Percentiles rank a stretch among this genome's conserved stretches.
phyloP scores from a whole-genome alignment of 2,329 filamentous ascomycete genomes.

The Talaromyces pinophilus region DNA sequence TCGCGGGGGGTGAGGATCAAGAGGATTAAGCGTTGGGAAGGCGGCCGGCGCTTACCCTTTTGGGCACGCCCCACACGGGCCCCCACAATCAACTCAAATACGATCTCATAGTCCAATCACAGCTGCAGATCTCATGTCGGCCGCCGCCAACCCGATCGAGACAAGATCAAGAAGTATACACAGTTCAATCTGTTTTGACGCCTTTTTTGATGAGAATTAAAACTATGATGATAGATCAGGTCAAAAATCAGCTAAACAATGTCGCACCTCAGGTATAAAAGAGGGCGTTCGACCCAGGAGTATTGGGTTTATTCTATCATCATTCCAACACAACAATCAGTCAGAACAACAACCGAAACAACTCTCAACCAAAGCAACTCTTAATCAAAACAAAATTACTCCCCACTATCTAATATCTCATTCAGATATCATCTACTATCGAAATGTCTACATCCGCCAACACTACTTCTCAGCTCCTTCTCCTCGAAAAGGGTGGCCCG shows the following conservation, averaged over 20 bases:
- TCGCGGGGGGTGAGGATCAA: neutral
- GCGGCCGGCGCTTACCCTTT: slow-evolving; percentile 21
- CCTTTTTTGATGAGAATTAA: neutral
- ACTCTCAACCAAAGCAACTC: neutral
- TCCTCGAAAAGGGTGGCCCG: slow-evolving; percentile 18
- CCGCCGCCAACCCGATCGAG: slow-evolving; percentile 17
- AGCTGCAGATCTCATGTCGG: slow-evolving; percentile 1
- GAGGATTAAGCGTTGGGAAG: neutral
- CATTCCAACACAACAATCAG: neutral
- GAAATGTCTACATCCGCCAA: slow-evolving; percentile 12
- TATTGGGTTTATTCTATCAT: neutral
- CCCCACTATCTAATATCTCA: neutral
- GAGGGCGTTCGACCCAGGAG: neutral
- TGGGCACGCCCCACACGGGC: neutral
- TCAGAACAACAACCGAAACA: neutral
- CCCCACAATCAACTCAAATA: neutral
- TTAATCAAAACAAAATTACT: neutral
- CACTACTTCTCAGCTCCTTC: slow-evolving; percentile 16
- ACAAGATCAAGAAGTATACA: neutral
- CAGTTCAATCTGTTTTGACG: neutral
- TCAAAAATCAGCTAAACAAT: neutral
- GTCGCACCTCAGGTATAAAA: slow-evolving; percentile 8
- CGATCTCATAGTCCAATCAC: neutral
- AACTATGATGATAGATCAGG: neutral
- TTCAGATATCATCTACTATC: neutral